Base-by-base conservation (phyloP, 495 filamentous ascomycete genomes). In the Neurospora sp. region DNA sequence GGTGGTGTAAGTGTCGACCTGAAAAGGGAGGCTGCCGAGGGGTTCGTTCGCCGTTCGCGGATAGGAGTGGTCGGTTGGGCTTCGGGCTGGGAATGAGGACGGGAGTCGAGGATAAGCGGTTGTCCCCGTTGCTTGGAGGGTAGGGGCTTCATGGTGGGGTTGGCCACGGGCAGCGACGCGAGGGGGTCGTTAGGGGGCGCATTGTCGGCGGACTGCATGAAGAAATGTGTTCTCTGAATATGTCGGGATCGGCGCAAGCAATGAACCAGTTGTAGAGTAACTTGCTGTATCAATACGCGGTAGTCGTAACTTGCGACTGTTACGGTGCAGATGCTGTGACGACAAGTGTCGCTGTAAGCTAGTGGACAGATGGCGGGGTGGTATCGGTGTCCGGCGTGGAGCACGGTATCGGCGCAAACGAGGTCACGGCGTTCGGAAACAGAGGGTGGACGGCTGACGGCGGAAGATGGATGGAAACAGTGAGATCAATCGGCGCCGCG, bases 11-110 rank as follows among this genome's bases (percentile, higher is more conserved):
- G 80, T 69, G 86, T 88, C 2, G 86, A 83, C 80, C 89, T 82
- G 82, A 90, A 86, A 79, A 90, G 81, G 75, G 87, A 83, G 76
- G 89, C 82, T 78, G 90, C 78, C 76, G 89, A 89, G 8, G 89
- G 84, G 72, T 84, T 88, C 38, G 86, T 84, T 40, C 81, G 82
- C 48, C 87, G 76, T 24, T 73, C 77, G 79, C 73, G 76, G 43
- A 87, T 86, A 69, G 84, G 84, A 62, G 80, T 72, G 82, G 84
- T 83, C 48, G 89, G 81, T 43, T 84, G 84, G 24, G 85, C 66
- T 39, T 82, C 83, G 77, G 84, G 82, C 39, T 81, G 79, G 70
- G 81, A 79, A 54, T 84, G 79, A 10, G 78, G 74, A 43, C 80
- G 76, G 21, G 77, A 71, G 48, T 80, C 73, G 73, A 74, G 70